Conservation (phyloP, 2,329 filamentous ascomycete genomes). For the Colletotrichum acutatum region DNA sequence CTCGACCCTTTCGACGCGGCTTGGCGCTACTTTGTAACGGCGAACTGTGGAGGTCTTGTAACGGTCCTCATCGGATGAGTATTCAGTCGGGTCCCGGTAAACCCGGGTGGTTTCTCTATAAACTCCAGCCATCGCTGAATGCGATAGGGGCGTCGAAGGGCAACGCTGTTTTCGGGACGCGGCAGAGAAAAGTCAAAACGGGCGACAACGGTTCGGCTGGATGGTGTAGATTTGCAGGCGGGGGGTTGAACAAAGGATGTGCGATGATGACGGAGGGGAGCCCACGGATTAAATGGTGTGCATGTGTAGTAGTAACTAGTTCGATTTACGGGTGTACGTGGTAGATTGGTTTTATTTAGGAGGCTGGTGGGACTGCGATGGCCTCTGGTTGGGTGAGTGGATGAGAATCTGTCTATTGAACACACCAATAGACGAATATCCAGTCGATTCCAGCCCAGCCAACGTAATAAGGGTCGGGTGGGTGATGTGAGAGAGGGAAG, state of each 20-base stretch:
- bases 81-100: slow-evolving; percentile 47
- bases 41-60: slow-evolving; percentile 61
- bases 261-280: slow-evolving; percentile 34
- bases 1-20: slow-evolving; percentile 53
- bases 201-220: slow-evolving; percentile 6
- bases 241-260: slow-evolving; percentile 26
- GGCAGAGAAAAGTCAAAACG: slow-evolving; percentile 12
- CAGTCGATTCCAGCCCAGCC: background rate
- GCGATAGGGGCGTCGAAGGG: slow-evolving; percentile 16
- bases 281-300: slow-evolving; percentile 18
- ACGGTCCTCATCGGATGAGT: slow-evolving; percentile 56
- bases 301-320: slow-evolving; percentile 18
- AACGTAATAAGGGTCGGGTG: background rate
- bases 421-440: background rate
- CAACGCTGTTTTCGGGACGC: slow-evolving; percentile 25
- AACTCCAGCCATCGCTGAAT: slow-evolving; percentile 38
- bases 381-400: slow-evolving; percentile 15
- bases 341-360: slow-evolving; percentile 15
- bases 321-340: background rate
- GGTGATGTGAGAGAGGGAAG: slow-evolving; percentile 14
- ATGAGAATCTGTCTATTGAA: slow-evolving; percentile 1
- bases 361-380: slow-evolving; percentile 24
- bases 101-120: slow-evolving; percentile 47
- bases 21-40: slow-evolving; percentile 62
- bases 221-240: slow-evolving; percentile 19